Base-by-base conservation (phyloP, 495 filamentous ascomycete species). In the Talaromyces wortmannii region DNA sequence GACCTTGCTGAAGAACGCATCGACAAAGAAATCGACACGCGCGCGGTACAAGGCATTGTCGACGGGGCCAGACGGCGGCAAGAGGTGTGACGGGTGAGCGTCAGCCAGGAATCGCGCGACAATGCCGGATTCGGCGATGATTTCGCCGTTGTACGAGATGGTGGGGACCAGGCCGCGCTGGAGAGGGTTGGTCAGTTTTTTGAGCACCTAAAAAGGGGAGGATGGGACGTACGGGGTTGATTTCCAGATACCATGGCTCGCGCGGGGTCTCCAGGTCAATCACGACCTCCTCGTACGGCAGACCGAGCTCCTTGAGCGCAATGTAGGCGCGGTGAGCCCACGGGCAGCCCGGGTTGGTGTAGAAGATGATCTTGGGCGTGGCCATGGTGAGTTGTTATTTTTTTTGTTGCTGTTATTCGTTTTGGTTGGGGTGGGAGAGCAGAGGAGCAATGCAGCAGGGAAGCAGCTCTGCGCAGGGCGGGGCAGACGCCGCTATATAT, bases 291-390 rank as follows among this genome's bases (percentile, higher is more conserved):
- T 92, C 83, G 59, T 83, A 94, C 1, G 85, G 79, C 16, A 95
- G 63, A 30, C 80, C 78, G 11, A 91, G 79, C 64, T 91, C 89
- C 23, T 79, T 76, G 29, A 95, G 80, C 7, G 82, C 81, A 46
- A 92, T 91, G 63, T 95, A 86, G 2, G 80, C 88, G 23, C 91
- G 85, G 63, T 94, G 89, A 1, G 90, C 90, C 80, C 81, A 95
- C 13, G 91, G 91, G 70, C 90, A 95, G 49, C 46, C 29, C 59
- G 81, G 85, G 77, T 86, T 89, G 54, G 89, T 92, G 69, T 95
- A 95, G 23, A 90, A 66, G 45, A 66, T 78, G 61, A 81, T 77
- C 69, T 78, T 78, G 15, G 69, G 73, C 7, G 66, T 52, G 15
- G 71, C 52, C 69, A 73, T 74, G 23, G 43, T 55, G 30, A 11